A percentile compares a stretch with the other conserved stretches of the same genome.
phyloP scores from a whole-genome alignment of 2,329 filamentous ascomycete genomes.

The Daldinia sp. region DNA sequence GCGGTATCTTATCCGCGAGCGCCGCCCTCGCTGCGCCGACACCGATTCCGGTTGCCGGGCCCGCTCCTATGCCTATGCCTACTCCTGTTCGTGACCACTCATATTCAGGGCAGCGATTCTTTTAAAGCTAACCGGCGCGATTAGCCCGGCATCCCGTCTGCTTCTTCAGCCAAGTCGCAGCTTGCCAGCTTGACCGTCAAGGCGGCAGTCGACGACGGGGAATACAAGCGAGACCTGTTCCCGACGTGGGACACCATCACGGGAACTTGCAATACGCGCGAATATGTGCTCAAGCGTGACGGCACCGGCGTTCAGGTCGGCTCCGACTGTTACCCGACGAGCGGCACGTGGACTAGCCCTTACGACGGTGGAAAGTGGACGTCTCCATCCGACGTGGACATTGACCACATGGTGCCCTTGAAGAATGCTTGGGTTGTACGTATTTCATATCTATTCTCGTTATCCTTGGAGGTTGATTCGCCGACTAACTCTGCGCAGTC shows the following conservation, averaged over 20 bases:
- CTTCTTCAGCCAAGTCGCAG: constrained; percentile 62
- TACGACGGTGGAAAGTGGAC: constrained; percentile 80
- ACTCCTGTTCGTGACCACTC: constrained; percentile 37
- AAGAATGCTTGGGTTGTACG: constrained; percentile 80
- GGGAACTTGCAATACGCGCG: constrained; percentile 75
- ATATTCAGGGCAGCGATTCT: not conserved
- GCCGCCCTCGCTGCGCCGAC: constrained; percentile 39
- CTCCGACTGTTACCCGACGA: constrained; percentile 67
- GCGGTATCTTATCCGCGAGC: constrained; percentile 39
- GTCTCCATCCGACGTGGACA: constrained; percentile 74
- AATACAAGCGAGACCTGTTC: constrained; percentile 73
- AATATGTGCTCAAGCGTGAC: constrained; percentile 77
- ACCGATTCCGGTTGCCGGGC: constrained; percentile 33
- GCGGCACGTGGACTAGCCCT: constrained; percentile 74
- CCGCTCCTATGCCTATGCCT: constrained; percentile 39
- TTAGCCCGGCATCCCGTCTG: constrained; percentile 69
- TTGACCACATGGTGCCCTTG: constrained; percentile 84
- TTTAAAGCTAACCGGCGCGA: not conserved
- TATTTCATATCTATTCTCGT: constrained; percentile 11
- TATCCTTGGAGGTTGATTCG: not conserved
- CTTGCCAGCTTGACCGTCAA: constrained; percentile 67
- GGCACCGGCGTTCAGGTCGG: constrained; percentile 68
- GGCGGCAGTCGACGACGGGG: constrained; percentile 59
- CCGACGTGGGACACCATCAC: constrained; percentile 73
- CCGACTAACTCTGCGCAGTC: constrained; percentile 55